Evolutionary conservation across 352 stramenopile species (phyloP), one percentile per base, ranked within the genome.

Genomic region (Phytophthora cactorum): DNA sequence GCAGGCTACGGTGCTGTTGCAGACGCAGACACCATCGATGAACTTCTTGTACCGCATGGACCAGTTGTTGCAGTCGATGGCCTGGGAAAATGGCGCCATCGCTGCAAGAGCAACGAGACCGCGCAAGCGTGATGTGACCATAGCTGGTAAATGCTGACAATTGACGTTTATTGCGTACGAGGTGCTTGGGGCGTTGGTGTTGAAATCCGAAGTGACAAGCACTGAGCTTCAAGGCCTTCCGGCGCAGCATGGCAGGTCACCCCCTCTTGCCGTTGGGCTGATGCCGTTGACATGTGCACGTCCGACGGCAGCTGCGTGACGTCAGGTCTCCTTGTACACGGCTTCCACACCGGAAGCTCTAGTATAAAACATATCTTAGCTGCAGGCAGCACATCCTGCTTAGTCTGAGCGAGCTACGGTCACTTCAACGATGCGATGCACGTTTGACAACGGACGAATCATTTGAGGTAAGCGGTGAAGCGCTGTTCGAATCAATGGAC

Each of bases 1-100:
- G 36, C 72, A 82, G 39, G 57, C 62, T 12, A 68, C 44, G 1
- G 69, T 78, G 29, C 45, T 61, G 27, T 78, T 88, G 77, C 82
- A 89, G 22, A 90, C 72, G 62, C 82, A 89, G 36, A 89, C 70
- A 50, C 80, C 82, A 5, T 81, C 68, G 38, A 89, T 49, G 43
- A 75, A 68, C 39, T 72, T 70, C 17, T 79, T 61, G 59, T 82
- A 88, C 8, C 80, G 78, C 36, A 65, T 72, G 25, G 82, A 89
- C 70, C 66, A 74, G 25, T 61, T 70, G 47, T 60, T 70, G 60
- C 60, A 74, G 61, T 59, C 58, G 46, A 64, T 61, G 29, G 43
- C 39, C 2, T 53, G 31, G 11, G 29, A 14, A 28, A 64, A 22
- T 22, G 52, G 52, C 8, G 65, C 25, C 25, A 45, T 12, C 27